A percentile compares a stretch with the other conserved stretches of the same genome.
These are phyloP conservation scores for Hanseniaspora guilliermondii DNA, from an alignment of 805 yeast species.

Conservation along the genomic window DNA sequence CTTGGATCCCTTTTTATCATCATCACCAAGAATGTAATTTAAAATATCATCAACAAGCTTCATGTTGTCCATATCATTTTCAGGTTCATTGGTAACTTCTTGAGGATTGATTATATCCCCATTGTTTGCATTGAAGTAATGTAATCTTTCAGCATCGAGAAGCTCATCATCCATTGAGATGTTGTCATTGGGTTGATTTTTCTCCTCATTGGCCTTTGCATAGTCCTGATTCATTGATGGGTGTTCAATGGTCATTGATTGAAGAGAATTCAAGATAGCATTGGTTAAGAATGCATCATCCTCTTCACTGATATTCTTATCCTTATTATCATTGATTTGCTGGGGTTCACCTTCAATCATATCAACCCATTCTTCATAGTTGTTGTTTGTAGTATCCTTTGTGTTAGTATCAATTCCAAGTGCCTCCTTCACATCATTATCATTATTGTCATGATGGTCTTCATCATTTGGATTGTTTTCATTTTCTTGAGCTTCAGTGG, in stretches of 20 bases:
- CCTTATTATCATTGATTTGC: not conserved
- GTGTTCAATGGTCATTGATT: not conserved
- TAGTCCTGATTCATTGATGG: not conserved
- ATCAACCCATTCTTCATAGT: not conserved
- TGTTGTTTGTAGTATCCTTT: not conserved
- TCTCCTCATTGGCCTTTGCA: not conserved
- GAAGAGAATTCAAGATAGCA: constrained; percentile 9
- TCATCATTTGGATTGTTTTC: not conserved
- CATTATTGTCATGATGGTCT: not conserved
- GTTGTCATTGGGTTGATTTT: not conserved
- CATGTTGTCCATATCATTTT: constrained; percentile 7
- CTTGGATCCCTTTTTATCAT: constrained; percentile 16
- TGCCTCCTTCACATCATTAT: not conserved
- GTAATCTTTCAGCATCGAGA: not conserved
- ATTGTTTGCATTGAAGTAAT: not conserved
- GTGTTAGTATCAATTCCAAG: not conserved
- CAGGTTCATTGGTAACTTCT: not conserved
- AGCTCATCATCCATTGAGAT: not conserved
- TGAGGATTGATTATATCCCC: not conserved
- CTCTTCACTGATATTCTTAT: not conserved
- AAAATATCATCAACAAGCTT: constrained; percentile 1
- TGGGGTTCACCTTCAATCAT: not conserved
- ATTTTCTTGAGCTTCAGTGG: constrained; percentile 8
- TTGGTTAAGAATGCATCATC: constrained; percentile 8
- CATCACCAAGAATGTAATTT: constrained; percentile 3